These are phyloP conservation scores for Zoysia japonica DNA, from an alignment of 176 grass and related monocot genomes.

Conservation along the genomic window DNA sequence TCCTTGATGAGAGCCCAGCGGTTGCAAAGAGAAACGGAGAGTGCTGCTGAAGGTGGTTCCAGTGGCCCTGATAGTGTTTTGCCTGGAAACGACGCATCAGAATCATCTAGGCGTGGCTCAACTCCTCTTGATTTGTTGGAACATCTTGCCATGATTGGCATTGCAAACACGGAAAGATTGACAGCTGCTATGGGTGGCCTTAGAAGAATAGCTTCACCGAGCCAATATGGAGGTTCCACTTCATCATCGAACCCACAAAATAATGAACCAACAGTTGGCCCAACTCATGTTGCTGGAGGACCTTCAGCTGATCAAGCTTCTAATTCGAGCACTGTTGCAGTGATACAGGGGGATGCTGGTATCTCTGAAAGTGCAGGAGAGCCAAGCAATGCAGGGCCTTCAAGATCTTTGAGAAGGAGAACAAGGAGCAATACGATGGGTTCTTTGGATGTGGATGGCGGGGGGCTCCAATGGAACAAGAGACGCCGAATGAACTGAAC, in stretches of 20 bases:
- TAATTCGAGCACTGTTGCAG: constrained; percentile 84
- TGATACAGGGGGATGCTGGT: constrained; percentile 71
- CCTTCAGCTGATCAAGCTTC: constrained; percentile 78
- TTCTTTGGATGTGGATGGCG: constrained; percentile 81
- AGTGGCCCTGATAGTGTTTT: constrained; percentile 39
- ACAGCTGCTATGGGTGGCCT: constrained; percentile 64
- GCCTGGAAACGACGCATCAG: constrained; percentile 46
- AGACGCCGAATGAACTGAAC: constrained; percentile 79
- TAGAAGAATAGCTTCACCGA: constrained; percentile 67
- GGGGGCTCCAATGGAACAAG: constrained; percentile 56
- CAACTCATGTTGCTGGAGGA: constrained; percentile 44
- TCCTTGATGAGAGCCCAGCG: constrained; percentile 63
- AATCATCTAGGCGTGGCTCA: constrained; percentile 43
- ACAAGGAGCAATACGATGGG: constrained; percentile 58
- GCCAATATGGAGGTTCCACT: constrained; percentile 59
- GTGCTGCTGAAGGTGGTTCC: constrained; percentile 37
- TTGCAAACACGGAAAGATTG: constrained; percentile 68
- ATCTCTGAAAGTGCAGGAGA: constrained; percentile 41
- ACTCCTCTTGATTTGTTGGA: constrained; percentile 67
- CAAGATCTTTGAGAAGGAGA: constrained; percentile 67
- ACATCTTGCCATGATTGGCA: constrained; percentile 62
- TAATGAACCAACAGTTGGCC: constrained; percentile 41
- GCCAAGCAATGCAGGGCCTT: constrained; percentile 67
- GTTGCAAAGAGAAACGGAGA: constrained; percentile 58
- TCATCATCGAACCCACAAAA: constrained; percentile 59